Conservation (phyloP, 768 basidiomycete genomes). For the Rhizopogon roseolus region DNA sequence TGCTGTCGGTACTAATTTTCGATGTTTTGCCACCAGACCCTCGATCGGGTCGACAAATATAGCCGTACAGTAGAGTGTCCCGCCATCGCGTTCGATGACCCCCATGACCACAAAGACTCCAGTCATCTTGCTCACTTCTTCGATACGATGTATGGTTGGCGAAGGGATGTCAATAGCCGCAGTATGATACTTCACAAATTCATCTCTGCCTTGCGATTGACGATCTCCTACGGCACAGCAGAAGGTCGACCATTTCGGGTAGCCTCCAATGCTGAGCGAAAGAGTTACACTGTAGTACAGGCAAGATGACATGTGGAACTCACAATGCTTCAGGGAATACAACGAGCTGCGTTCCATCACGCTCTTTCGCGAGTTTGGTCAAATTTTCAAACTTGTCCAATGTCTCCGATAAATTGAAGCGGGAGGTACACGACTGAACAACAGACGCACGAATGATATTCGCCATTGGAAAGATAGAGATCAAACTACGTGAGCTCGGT, state of each 20-base stretch:
- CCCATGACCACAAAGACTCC: conserved; percentile 56
- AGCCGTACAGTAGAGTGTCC: conserved; percentile 58
- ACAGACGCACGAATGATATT: conserved; percentile 45
- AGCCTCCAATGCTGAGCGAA: conserved; percentile 45
- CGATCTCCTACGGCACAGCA: conserved; percentile 45
- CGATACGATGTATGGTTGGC: conserved; percentile 40
- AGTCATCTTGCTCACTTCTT: conserved; percentile 41
- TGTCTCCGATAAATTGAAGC: conserved; percentile 41
- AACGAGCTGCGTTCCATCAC: conserved; percentile 42
- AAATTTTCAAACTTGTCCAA: conserved; percentile 45
- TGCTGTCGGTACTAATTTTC: conserved; percentile 62
- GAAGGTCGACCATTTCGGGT: conserved; percentile 50
- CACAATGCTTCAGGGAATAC: conserved; percentile 60
- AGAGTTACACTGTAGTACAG: background rate
- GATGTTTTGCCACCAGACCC: conserved; percentile 56
- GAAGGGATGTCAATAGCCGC: conserved; percentile 58
- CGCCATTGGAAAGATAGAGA: conserved; percentile 9
- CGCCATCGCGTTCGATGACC: conserved; percentile 52
- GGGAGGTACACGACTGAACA: conserved; percentile 45
- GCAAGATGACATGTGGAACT: conserved; percentile 10
- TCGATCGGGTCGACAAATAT: conserved; percentile 49
- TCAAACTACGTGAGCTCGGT: background rate
- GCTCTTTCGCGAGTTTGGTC: conserved; percentile 39
- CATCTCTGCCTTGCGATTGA: conserved; percentile 46
- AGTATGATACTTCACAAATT: conserved; percentile 49